These are phyloP conservation scores for Penstemon davidsonii DNA, from an alignment of 257 asterid species.

Conservation along the genomic window DNA sequence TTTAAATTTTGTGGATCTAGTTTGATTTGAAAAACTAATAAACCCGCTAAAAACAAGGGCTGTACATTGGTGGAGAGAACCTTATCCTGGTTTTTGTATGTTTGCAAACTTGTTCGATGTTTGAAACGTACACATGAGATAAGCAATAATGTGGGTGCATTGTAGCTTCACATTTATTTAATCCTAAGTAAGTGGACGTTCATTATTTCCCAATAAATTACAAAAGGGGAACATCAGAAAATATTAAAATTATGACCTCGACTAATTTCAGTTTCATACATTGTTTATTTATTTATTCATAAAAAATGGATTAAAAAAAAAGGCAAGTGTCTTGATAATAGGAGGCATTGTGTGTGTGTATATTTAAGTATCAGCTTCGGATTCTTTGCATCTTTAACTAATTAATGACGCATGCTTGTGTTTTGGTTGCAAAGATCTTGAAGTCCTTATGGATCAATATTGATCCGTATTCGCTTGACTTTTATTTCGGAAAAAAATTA, in stretches of 20 bases:
- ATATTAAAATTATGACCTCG: background rate
- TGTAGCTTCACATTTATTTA: background rate
- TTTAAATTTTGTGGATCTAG: no score
- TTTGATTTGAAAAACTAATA: no score
- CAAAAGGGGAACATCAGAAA: background rate
- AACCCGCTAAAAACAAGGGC: no score
- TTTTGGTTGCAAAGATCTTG: no score
- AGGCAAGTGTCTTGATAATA: no score
- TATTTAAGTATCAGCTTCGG: conserved; percentile 14
- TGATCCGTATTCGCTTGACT: conserved; percentile 14
- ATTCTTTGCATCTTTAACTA: conserved; percentile 31
- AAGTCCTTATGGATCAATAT: no score
- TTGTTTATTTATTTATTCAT: background rate
- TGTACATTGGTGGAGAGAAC: no score
- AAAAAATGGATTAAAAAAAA: background rate
- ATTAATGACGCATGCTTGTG: conserved; percentile 10
- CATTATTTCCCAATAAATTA: background rate
- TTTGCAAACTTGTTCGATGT: background rate
- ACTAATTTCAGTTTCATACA: background rate
- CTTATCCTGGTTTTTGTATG: no score
- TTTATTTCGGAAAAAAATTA: background rate
- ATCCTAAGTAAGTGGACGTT: background rate
- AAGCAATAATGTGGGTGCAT: background rate
- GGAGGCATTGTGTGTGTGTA: background rate
- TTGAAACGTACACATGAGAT: background rate